Percentiles rank a stretch among this genome's conserved stretches.
Evolutionary conservation across 495 filamentous ascomycete species (phyloP).

Genomic region (Neurospora sp.): DNA sequence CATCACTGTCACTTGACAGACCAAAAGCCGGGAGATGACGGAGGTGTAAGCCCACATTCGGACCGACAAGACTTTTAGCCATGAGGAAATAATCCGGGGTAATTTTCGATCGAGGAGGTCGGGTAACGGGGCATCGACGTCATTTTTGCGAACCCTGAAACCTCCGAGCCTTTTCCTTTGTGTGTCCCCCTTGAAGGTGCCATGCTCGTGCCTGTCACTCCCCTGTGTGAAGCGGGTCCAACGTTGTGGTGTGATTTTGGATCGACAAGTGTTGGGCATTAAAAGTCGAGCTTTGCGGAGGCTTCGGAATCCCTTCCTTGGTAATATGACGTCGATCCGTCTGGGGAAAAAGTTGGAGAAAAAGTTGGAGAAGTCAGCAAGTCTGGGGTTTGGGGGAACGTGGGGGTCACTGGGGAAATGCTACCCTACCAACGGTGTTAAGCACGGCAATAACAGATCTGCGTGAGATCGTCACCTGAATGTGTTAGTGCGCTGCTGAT

Average conservation of each 20-base stretch:
- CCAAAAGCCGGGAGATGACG: not conserved
- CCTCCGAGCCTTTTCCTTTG: not conserved
- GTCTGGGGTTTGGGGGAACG: not conserved
- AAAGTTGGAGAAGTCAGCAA: not conserved
- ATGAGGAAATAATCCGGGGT: not conserved
- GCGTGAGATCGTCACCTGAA: not conserved
- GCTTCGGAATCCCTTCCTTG: not conserved
- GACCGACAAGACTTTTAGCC: not conserved
- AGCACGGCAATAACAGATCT: not conserved
- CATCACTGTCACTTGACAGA: not conserved
- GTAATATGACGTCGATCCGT: not conserved
- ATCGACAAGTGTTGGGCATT: not conserved
- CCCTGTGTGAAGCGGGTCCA: not conserved
- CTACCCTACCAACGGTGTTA: not conserved
- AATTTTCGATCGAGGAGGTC: not conserved
- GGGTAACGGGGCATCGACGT: not conserved
- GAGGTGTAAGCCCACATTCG: not conserved
- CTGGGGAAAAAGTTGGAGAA: not conserved
- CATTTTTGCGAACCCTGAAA: not conserved
- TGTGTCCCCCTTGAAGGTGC: not conserved
- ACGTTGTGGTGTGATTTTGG: not conserved
- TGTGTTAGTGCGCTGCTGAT: not conserved
- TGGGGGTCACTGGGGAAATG: not conserved
- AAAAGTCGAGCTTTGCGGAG: not conserved
- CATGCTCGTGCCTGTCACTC: not conserved